Evolutionary conservation across 2,329 filamentous ascomycete species (phyloP), one percentile per base, ranked within the genome.

Genomic region (Alternaria dauci): DNA sequence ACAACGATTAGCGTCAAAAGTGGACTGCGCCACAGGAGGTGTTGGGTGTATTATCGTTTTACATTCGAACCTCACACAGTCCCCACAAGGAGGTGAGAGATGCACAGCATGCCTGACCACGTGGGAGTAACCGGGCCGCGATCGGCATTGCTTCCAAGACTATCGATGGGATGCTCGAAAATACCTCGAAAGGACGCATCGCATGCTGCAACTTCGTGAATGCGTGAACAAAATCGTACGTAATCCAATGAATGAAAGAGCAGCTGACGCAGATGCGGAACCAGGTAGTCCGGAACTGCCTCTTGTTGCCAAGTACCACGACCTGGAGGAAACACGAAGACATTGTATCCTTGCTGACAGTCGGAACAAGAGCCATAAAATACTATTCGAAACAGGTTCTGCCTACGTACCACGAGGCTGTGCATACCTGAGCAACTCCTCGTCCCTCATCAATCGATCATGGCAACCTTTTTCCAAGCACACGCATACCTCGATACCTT

Each of bases 401-500:
- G 23, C 32, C 46, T 50, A 50, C 14, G n/a, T 50, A 26, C 57
- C 52, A 43, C 57, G 32, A 43, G 43, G 52, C 20, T 55, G 11
- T 28, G 51, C 51, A 7, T 55, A 59, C 12, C 32, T 20, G 32
- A 30, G 41, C 26, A 70, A 14, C 53, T 68, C 59, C 30, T 55
- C 39, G 44, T 69, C 68, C 42, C 53, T 38, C 46, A 69, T 12
- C 59, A 72, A 42, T 20, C 66, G 61, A 46, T 59, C 42, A 11
- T 42, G 47, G 28, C 52, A 59, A 16, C 57, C 39, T 30, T 28
- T 34, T 8, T 68, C 69, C 26, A 71, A 43, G 26, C 62, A 65
- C 12, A 71, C 56, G 18, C 58, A 65, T 2, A 68, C 57, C 57
- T 71, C 69, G 11, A 65, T 44, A 14, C 69, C 68, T 52, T 71